A percentile compares a stretch with the other conserved stretches of the same genome.
Evolutionary conservation across 1,284 basidiomycete species (phyloP).

Genomic region (Marasmius tenuissimus): DNA sequence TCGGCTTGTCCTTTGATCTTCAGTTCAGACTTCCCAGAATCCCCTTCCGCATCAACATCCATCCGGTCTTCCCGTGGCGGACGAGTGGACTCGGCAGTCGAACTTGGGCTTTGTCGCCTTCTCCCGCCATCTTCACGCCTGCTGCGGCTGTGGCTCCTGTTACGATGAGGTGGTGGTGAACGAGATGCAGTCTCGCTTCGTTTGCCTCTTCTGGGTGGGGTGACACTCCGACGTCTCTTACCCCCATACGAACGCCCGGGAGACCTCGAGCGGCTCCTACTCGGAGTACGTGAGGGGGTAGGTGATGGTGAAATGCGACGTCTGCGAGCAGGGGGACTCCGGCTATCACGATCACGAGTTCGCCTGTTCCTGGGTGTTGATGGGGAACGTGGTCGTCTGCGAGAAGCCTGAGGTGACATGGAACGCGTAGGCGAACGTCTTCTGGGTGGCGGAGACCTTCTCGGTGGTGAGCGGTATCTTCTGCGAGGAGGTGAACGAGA

Average conservation of each 20-base stretch:
- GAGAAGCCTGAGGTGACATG: slow-evolving; percentile 43
- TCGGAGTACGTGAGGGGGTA: slow-evolving; percentile 22
- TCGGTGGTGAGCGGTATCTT: slow-evolving; percentile 31
- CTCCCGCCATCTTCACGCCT: slow-evolving; percentile 12
- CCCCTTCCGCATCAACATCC: slow-evolving; percentile 26
- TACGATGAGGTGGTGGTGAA: slow-evolving; percentile 8
- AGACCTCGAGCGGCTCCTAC: slow-evolving; percentile 42
- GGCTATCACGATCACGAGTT: slow-evolving; percentile 43
- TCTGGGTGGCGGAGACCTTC: slow-evolving; percentile 32
- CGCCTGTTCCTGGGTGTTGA: slow-evolving; percentile 39
- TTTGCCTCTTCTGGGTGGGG: slow-evolving; percentile 31
- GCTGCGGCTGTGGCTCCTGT: slow-evolving; percentile 15
- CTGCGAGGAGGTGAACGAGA: slow-evolving; percentile 36
- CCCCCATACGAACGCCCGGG: slow-evolving; percentile 15
- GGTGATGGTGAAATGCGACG: slow-evolving; percentile 46
- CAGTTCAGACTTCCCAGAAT: slow-evolving; percentile 40
- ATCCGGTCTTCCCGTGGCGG: slow-evolving; percentile 10
- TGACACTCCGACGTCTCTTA: background rate
- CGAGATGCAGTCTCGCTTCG: slow-evolving; percentile 29
- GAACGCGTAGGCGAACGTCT: slow-evolving; percentile 35
- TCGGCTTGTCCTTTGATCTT: slow-evolving; percentile 75
- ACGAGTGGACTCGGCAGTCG: slow-evolving; percentile 2
- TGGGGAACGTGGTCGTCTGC: slow-evolving; percentile 49
- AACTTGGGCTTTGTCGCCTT: slow-evolving; percentile 15
- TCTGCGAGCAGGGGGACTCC: slow-evolving; percentile 58